Evolutionary conservation across 116 monocot genomes (phyloP), one percentile per base, ranked within the genome.

Genomic region (Phalaenopsis hybrid): DNA sequence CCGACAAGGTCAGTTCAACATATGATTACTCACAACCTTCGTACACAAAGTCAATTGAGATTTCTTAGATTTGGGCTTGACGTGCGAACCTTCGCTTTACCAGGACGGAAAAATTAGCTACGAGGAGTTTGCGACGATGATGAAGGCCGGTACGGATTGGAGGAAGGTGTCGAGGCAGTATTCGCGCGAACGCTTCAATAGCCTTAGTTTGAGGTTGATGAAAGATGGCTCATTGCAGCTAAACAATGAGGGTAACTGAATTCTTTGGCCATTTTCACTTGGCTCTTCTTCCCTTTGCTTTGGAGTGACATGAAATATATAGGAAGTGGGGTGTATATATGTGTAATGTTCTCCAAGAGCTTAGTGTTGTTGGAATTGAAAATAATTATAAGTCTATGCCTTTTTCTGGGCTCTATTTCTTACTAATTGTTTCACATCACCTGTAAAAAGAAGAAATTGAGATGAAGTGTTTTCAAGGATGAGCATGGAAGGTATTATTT

Each of bases 121-220:
- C n/a, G 91, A 94, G 4, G 94, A 96, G 86, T 96, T 96, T 80
- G 89, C 91, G 13, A 63, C 89, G 48, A 96, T 96, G 96, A 96
- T 96, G 96, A 96, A 92, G 79, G 94, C 96, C 7, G 94, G 96
- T 28, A 96, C 96, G 23, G 96, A 96, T 84, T 96, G 96, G 96
- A 92, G 96, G 86, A 94, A 91, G 87, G 94, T 91, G 8, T 96
- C 96, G 3, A 92, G 96, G 67, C 96, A 96, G 78, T 96, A 96
- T 63, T 96, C 96, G 5, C 80, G 96, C 52, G 92, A 96, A 73
- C 82, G 96, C 76, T 96, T 94, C 82, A 92, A 84, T 46, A 91
- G 75, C 81, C 82, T 96, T 46, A 94, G 96, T 87, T 74, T 87
- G 80, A 92, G 91, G 84, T 83, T 94, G 82, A 86, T 88, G 80